Percentiles rank a stretch among this genome's conserved stretches.
Evolutionary conservation across 345 rosid species (phyloP).

Genomic region (Laguncularia racemosa): DNA sequence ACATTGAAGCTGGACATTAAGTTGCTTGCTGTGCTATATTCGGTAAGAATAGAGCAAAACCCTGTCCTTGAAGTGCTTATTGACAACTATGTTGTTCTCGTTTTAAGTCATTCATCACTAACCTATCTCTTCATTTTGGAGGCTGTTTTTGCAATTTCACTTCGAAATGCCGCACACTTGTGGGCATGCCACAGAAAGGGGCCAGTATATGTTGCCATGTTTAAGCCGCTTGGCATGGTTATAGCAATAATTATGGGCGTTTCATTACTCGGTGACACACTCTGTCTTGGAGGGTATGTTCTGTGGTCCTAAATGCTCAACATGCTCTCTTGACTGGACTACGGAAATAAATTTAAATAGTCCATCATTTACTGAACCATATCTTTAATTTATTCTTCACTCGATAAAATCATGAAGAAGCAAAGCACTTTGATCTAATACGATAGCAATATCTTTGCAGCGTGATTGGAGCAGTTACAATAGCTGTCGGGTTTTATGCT

Average conservation of each 20-base stretch:
- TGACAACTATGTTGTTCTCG: background rate
- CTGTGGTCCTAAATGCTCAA: background rate
- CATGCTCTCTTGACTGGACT: too few species aligned
- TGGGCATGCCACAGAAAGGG: conserved; percentile 12
- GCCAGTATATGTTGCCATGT: conserved; percentile 8
- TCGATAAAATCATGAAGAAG: background rate
- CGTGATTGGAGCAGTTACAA: conserved; percentile 12
- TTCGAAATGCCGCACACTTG: conserved; percentile 1
- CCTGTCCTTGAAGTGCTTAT: background rate
- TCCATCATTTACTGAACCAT: background rate
- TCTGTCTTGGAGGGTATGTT: conserved; percentile 11
- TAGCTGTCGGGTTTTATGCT: conserved; percentile 13
- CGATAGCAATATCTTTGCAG: conserved; percentile 6
- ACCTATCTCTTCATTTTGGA: background rate
- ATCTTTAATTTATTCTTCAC: background rate
- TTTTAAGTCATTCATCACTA: background rate
- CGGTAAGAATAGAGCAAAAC: conserved; percentile 11
- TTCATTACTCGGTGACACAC: conserved; percentile 10
- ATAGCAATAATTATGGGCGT: conserved; percentile 8
- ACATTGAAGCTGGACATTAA: conserved; percentile 21
- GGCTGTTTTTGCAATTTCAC: conserved; percentile 7
- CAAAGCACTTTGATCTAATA: background rate
- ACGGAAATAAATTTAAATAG: background rate
- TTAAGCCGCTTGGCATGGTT: conserved; percentile 14
- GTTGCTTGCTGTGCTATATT: conserved; percentile 17